A percentile compares a stretch with the other conserved stretches of the same genome.
Evolutionary conservation across 257 asterid species (phyloP).

Genomic region (Capsicum baccatum): DNA sequence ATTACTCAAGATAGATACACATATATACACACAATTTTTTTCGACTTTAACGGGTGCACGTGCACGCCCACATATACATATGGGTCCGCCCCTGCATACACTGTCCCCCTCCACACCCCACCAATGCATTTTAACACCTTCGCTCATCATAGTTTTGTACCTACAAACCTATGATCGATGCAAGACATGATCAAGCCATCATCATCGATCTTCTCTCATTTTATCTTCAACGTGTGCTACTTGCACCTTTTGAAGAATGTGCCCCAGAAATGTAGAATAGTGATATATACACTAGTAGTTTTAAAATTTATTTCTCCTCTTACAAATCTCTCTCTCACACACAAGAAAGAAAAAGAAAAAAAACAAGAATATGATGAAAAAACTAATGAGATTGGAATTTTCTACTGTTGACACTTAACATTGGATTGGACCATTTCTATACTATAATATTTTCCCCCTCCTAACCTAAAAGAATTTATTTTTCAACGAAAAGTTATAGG

Average conservation of each 20-base stretch:
- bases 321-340: not conserved
- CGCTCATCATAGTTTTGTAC: not conserved
- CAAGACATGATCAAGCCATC: not conserved
- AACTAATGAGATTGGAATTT: not conserved
- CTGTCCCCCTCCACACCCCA: no score
- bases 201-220: not conserved
- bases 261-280: not conserved
- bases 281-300: not conserved
- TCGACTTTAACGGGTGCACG: no score
- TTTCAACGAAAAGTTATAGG: not conserved
- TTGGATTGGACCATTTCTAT: not conserved
- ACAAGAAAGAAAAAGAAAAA: no score
- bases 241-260: fast-evolving
- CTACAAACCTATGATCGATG: not conserved
- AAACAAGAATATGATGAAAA: no score
- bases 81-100: no score
- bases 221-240: not conserved
- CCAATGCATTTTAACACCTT: not conserved
- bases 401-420: not conserved
- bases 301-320: not conserved
- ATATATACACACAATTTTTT: no score
- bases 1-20: no score
- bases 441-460: not conserved
- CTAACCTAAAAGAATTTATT: not conserved
- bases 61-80: no score